These are phyloP conservation scores for Eucalyptus sideroxylon DNA, from an alignment of 345 rosid genomes.

Conservation along the genomic window DNA sequence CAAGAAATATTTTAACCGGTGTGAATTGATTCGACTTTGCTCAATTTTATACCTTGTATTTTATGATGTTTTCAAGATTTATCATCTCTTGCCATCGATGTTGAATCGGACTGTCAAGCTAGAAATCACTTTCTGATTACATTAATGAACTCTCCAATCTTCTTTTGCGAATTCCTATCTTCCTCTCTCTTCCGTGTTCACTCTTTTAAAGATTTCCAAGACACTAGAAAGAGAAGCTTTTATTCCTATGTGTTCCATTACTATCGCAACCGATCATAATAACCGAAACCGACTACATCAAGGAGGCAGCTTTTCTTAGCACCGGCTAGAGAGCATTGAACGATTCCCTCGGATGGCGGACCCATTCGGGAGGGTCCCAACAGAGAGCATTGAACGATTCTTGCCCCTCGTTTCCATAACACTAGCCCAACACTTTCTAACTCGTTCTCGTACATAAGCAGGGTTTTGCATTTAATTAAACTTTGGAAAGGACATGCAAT, in stretches of 20 bases:
- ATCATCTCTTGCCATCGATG: background rate
- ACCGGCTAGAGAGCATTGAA: background rate
- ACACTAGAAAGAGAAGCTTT: background rate
- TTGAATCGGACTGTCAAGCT: accelerated
- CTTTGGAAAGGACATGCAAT: background rate
- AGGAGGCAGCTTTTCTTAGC: background rate
- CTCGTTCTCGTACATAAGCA: background rate
- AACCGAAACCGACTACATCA: background rate
- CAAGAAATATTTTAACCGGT: too few relatives aligned
- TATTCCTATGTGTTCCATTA: background rate
- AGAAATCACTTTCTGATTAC: background rate
- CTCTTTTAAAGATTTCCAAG: background rate
- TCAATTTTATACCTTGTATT: background rate
- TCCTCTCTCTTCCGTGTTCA: background rate
- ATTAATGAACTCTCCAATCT: background rate
- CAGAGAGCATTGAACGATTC: background rate
- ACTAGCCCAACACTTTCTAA: background rate
- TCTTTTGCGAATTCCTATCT: background rate
- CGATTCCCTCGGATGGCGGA: background rate
- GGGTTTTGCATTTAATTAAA: background rate
- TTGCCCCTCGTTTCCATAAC: background rate
- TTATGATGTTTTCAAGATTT: background rate
- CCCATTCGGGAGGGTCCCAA: background rate
- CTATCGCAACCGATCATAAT: background rate
- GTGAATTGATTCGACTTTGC: background rate